These are phyloP conservation scores for bread wheat (Triticum aestivum) DNA, from an alignment of 176 grass and related monocot genomes.

Conservation along the genomic window IWGSC_CS_RefSeq_v2.1 NC_057799.1:89019536-89020035, in stretches of 20 bases:
- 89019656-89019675: conserved; percentile 59
- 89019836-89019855: conserved; percentile 46
- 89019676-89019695: conserved; percentile 59
- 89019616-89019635: conserved; percentile 62
- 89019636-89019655: conserved; percentile 43
- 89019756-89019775: conserved; percentile 30
- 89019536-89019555: conserved; percentile 50
- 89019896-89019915: conserved; percentile 68
- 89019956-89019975: conserved; percentile 67
- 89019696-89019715: conserved; percentile 74
- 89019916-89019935: conserved; percentile 58
- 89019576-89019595: conserved; percentile 54
- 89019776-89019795: conserved; percentile 65
- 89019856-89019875: conserved; percentile 49
- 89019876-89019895: conserved; percentile 61
- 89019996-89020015: conserved; percentile 41
- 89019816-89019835: conserved; percentile 54
- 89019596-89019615: conserved; percentile 32
- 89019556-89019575: conserved; percentile 75
- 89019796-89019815: conserved; percentile 47
- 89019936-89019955: conserved; percentile 58
- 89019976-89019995: conserved; percentile 81
- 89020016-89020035: conserved; percentile 42
- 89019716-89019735: conserved; percentile 60
- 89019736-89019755: conserved; percentile 58